Percentiles rank a stretch among this genome's conserved stretches.
Evolutionary conservation across 225 moss, liverwort and hornwort genomes (phyloP).

Genomic region (Marchantia paleacea): DNA sequence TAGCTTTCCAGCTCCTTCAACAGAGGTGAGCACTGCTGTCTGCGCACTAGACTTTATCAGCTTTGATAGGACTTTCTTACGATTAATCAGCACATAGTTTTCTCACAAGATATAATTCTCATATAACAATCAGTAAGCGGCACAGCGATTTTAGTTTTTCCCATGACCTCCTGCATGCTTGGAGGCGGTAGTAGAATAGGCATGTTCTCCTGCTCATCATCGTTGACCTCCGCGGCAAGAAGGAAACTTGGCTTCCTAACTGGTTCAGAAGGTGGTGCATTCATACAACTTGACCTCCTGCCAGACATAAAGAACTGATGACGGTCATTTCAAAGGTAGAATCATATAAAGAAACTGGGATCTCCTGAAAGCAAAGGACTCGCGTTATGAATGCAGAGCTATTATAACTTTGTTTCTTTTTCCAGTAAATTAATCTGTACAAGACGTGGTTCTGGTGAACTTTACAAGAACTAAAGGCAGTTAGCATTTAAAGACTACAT

Average conservation of each 20-base stretch:
- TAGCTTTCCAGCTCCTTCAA: slow-evolving; percentile 41
- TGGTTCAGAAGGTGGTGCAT: slow-evolving; percentile 10
- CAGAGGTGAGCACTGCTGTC: slow-evolving; percentile 30
- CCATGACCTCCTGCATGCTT: slow-evolving; percentile 34
- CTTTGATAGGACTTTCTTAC: background rate
- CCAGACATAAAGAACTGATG: background rate
- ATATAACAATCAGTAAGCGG: background rate
- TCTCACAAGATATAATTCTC: background rate
- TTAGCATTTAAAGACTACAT: background rate
- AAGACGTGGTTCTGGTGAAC: no score
- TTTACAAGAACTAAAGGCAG: background rate
- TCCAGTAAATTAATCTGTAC: background rate
- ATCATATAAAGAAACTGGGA: background rate
- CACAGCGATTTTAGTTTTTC: background rate
- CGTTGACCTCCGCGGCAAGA: slow-evolving; percentile 40
- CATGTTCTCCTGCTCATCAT: slow-evolving; percentile 51
- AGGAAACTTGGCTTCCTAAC: slow-evolving; percentile 42
- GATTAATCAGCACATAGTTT: background rate
- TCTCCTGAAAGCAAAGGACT: background rate
- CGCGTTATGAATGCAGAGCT: no score
- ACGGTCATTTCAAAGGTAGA: background rate
- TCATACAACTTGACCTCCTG: slow-evolving; percentile 21
- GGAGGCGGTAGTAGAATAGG: slow-evolving; percentile 41
- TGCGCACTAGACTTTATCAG: background rate
- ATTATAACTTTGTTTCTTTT: background rate